A percentile compares a stretch with the other conserved stretches of the same genome.
Conservation (phyloP, 108 stramenopile species). For the Cyclotella choctawhatcheeana region DNA sequence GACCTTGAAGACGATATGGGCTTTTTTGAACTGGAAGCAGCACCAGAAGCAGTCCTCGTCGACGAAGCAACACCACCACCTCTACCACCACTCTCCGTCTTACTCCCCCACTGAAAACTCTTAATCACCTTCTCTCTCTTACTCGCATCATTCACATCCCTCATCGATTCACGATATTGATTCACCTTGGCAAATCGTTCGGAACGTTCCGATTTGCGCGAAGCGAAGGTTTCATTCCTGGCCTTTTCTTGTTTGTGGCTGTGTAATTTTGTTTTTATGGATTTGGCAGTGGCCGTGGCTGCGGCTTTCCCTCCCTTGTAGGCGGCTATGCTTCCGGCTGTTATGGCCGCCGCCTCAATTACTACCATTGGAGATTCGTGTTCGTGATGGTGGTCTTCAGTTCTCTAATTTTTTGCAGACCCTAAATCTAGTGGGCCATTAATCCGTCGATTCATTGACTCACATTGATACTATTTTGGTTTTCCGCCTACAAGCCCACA, state of each 20-base stretch:
- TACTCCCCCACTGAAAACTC: conserved; percentile 31
- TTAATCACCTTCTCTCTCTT: conserved; percentile 11
- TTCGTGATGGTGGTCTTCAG: background rate
- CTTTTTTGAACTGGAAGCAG: too few species aligned
- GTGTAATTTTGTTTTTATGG: conserved; percentile 34
- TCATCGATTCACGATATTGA: conserved; percentile 38
- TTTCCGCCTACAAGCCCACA: too few species aligned
- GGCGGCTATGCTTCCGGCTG: conserved; percentile 49
- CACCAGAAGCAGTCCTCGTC: background rate
- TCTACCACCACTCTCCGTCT: background rate
- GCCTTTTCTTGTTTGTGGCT: conserved; percentile 32
- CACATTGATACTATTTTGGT: too few species aligned
- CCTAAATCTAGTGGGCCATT: too few species aligned
- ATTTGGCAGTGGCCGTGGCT: conserved; percentile 29
- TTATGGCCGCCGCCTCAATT: conserved; percentile 50
- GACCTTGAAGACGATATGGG: background rate
- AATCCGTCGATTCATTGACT: too few species aligned
- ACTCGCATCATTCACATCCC: conserved; percentile 9
- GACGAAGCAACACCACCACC: background rate
- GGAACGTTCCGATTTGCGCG: conserved; percentile 39
- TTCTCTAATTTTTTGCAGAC: background rate
- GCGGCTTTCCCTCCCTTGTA: conserved; percentile 51
- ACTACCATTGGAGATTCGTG: conserved; percentile 33
- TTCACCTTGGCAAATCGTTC: conserved; percentile 48
- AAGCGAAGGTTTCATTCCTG: conserved; percentile 26